A percentile compares a stretch with the other conserved stretches of the same genome.
phyloP scores from a whole-genome alignment of 2,329 filamentous ascomycete species.

The Madurella fahalii region DNA sequence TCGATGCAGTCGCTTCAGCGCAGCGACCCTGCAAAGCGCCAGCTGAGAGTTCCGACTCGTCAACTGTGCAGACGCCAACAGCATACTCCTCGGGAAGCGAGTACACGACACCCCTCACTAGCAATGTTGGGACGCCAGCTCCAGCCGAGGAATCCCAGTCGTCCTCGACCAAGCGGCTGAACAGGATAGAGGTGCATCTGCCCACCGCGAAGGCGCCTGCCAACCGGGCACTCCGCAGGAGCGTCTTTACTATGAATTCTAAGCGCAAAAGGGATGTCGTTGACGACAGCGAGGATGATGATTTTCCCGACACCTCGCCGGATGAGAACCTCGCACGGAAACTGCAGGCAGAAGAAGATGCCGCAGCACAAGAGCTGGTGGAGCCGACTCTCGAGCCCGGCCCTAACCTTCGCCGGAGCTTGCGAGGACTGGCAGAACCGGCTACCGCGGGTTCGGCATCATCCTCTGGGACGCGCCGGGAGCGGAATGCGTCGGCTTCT shows the following conservation, averaged over 20 bases:
- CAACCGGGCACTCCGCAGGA: constrained; percentile 44
- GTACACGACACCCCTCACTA: constrained; percentile 42
- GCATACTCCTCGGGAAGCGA: constrained; percentile 35
- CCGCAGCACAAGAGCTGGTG: constrained; percentile 1
- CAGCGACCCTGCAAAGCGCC: constrained; percentile 29
- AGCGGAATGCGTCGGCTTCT: not conserved
- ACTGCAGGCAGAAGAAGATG: constrained; percentile 50
- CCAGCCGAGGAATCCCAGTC: constrained; percentile 22
- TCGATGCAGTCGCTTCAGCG: constrained; percentile 7
- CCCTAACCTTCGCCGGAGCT: constrained; percentile 8
- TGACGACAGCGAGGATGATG: constrained; percentile 41
- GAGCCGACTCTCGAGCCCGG: not conserved
- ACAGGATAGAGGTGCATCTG: constrained; percentile 35
- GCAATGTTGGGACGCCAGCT: constrained; percentile 38
- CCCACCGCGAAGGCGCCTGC: constrained; percentile 32
- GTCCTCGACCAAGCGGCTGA: constrained; percentile 19
- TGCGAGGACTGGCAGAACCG: constrained; percentile 7
- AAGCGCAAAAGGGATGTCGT: constrained; percentile 43
- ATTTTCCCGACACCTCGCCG: constrained; percentile 32
- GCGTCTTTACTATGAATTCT: constrained; percentile 44
- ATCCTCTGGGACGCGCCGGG: not conserved
- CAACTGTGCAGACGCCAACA: constrained; percentile 34
- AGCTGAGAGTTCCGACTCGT: constrained; percentile 31
- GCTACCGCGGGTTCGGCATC: not conserved
- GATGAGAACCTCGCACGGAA: constrained; percentile 53